Conservation (phyloP, 371 early-diverging fungal genomes). For the Aphelidium insulamus region DNA sequence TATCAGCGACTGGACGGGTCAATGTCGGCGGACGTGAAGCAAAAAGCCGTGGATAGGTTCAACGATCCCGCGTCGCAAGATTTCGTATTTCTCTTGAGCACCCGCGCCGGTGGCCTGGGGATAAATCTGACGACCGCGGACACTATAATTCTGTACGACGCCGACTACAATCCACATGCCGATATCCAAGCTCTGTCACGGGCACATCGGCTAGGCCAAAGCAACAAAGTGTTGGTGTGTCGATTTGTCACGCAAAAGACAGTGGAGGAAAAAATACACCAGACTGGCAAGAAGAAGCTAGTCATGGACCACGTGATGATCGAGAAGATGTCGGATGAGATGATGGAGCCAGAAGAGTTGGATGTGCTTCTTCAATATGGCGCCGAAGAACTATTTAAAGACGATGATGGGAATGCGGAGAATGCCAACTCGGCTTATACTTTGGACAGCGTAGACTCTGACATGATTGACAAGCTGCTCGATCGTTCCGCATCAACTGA, state of each 20-base stretch:
- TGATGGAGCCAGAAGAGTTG: conserved; percentile 30
- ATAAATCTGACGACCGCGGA: conserved; percentile 86
- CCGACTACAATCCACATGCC: conserved; percentile 85
- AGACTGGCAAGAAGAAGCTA: conserved; percentile 62
- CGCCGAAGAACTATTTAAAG: conserved; percentile 51
- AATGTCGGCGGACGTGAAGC: conserved; percentile 33
- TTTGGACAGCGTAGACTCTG: too few relatives aligned
- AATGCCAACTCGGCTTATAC: conserved; percentile 25
- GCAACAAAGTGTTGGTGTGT: conserved; percentile 56
- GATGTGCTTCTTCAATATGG: conserved; percentile 55
- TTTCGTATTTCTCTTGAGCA: conserved; percentile 60
- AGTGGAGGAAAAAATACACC: conserved; percentile 45
- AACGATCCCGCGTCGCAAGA: conserved; percentile 43
- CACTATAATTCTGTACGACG: conserved; percentile 80
- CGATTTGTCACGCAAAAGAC: conserved; percentile 61
- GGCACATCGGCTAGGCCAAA: conserved; percentile 88
- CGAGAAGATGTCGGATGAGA: conserved; percentile 41
- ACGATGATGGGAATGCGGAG: conserved; percentile 16
- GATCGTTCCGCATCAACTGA: conserved; percentile 28
- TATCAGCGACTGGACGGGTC: conserved; percentile 67
- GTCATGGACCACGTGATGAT: conserved; percentile 66
- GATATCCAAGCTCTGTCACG: conserved; percentile 78
- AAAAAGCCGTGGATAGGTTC: conserved; percentile 54
- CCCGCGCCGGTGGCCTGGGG: conserved; percentile 84
- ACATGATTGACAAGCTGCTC: conserved; percentile 32